Base-by-base conservation (phyloP, 2,329 filamentous ascomycete genomes). In the Ascochyta koolunga region DNA sequence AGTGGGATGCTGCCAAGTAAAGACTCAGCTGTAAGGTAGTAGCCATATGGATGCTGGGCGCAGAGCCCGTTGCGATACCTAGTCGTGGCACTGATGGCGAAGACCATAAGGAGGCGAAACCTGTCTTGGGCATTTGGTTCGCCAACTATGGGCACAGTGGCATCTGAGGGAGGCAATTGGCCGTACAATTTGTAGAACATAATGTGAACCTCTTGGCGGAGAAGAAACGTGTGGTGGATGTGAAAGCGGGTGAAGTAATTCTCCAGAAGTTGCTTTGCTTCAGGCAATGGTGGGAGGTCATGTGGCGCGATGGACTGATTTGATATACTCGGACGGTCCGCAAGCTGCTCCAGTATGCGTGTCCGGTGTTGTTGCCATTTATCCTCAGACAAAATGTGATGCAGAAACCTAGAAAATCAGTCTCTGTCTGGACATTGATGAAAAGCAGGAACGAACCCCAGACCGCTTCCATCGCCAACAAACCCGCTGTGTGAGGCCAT, bases 1-100 rank as follows among this genome's bases (percentile, higher is more conserved):
- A 24, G 22, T 24, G 73, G 65, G 3, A 67, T 62, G 0, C 60
- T 46, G 9, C 67, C 64, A 2, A 76, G 54, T 40, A 73, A 64
- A 13, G 66, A 57, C 56, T 75, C 64, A 1, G 77, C 77, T 1
- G 76, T 67, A 9, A 73, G 65, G 40, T 73, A 79, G 50, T 76
- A 79, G 8, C 76, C 75, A 54, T 73, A 76, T 1, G 77, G 76
- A 59, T 78, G 75, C 27, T 75, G 63, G 8, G 55, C 18, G 25
- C 68, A 66, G 2, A 55, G 36, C 5, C 71, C 70, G 8, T 62
- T 65, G 4, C 75, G 68, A 51, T 73, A 73, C 0, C 70, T 60
- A 8, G 73, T 69, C 11, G 77, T 68, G 0, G 74, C 68, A 1
- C 71, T 72, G 3, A 77, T 69, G 0, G 75, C 75, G 31, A 75